Evolutionary conservation across 768 basidiomycete genomes (phyloP), one percentile per base, ranked within the genome.

Genomic region (Leucocoprinus leucothites): DNA sequence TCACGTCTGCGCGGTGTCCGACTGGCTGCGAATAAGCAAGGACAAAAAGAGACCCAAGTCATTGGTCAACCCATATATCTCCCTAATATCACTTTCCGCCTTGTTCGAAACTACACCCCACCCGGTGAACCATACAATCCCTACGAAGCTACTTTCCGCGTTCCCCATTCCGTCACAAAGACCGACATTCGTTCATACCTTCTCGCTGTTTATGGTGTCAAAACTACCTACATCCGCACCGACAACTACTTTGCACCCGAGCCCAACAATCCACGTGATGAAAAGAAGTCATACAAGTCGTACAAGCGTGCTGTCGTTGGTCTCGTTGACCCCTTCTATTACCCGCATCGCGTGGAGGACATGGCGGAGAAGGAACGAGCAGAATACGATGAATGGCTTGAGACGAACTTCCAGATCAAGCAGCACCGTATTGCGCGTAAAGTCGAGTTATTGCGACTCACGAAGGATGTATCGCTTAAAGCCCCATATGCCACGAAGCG

Each of bases 231-330:
- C 69, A 92, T 98, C 58, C 91, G 94, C 49, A 98, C 94, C n/a
- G 90, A 91, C 76, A 91, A 90, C 74, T 92, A 93, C 63, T 73
- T 86, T 57, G 80, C 87, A 0, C 82, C 86, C 42, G 63, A 80
- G 46, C 69, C 67, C 14, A n/a, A 13, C 41, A 60, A 28, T 58
- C 69, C 46, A 45, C 71, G 64, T 44, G 70, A 61, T 47, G 53
- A 55, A 49, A 70, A 64, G 47, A 67, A 74, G 49, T 59, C 73
- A 1, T 70, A 79, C 62, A 78, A 77, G 61, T 86, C 86, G 19
- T 95, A 92, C 75, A 98, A 98, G 67, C 87, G 91, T 34, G 93
- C 93, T 2, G 85, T 96, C 34, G 92, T 98, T 19, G 94, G 94
- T 25, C 79, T 98, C 53, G 83, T 87, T 22, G 87, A 95, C 60